A percentile compares a stretch with the other conserved stretches of the same genome.
These are phyloP conservation scores for Kwoniella europaea DNA, from an alignment of 768 basidiomycete genomes.

Conservation along the genomic window DNA sequence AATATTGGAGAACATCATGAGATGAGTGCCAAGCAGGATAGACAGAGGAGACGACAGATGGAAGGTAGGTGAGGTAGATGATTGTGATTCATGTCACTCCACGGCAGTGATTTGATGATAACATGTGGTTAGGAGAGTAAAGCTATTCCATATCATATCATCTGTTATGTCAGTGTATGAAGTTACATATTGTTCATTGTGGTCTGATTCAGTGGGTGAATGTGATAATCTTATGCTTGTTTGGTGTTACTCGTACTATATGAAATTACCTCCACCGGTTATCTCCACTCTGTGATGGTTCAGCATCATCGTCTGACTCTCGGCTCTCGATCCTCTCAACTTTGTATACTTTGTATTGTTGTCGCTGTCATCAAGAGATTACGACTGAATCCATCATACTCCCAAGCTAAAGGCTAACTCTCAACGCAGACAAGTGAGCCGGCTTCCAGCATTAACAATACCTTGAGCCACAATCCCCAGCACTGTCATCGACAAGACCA, in stretches of 20 bases:
- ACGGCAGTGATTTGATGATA: neutral
- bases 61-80: conserved; percentile 30
- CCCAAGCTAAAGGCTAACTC: no score
- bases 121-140: neutral
- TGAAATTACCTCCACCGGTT: neutral
- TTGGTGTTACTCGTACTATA: neutral
- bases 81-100: neutral
- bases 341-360: neutral
- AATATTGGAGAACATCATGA: conserved; percentile 97
- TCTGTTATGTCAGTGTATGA: no score
- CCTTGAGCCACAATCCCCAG: no score
- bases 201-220: no score
- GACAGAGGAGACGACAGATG: conserved; percentile 62
- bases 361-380: no score
- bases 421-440: no score
- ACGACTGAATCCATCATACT: no score
- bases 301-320: neutral
- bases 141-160: no score
- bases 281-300: neutral
- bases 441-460: no score
- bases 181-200: no score
- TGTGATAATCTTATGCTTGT: no score
- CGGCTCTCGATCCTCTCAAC: neutral
- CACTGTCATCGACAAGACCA: no score
- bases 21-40: conserved; percentile 89